A percentile compares a stretch with the other conserved stretches of the same genome.
phyloP scores from a whole-genome alignment of 306 rosid genomes.

The Glycine tomentella region DNA sequence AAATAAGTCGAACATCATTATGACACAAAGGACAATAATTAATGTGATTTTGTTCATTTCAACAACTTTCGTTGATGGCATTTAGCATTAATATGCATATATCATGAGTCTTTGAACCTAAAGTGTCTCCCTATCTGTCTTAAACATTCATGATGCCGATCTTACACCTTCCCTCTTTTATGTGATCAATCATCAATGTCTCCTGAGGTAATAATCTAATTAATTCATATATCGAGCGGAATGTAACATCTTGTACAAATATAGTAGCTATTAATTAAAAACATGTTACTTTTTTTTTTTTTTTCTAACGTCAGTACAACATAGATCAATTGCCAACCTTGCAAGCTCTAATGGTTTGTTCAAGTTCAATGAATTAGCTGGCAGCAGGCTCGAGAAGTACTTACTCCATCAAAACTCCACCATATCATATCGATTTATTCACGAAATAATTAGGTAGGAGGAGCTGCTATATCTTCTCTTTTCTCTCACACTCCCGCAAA shows the following conservation, averaged over 20 bases:
- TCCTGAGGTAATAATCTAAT: background rate
- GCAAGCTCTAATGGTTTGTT: background rate
- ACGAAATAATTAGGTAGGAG: background rate
- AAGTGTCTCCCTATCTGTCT: background rate
- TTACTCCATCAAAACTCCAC: background rate
- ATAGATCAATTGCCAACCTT: slow-evolving; percentile 20
- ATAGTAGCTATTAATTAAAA: no score
- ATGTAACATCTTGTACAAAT: background rate
- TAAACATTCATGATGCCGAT: background rate
- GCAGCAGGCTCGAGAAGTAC: background rate
- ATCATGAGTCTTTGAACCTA: background rate
- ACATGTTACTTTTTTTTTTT: no score
- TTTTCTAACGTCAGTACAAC: background rate
- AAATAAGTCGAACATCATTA: background rate
- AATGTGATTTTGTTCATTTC: background rate
- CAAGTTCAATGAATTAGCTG: slow-evolving; percentile 22
- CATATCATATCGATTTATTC: background rate
- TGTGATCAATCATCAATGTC: background rate
- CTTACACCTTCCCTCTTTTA: slow-evolving; percentile 6
- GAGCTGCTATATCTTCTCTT: background rate
- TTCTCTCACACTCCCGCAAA: background rate
- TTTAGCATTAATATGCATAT: background rate
- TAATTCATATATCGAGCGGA: background rate
- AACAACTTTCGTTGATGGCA: background rate
- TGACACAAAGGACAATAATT: background rate